Evolutionary conservation across 768 basidiomycete species (phyloP).

Genomic region (Russula foetens): DNA sequence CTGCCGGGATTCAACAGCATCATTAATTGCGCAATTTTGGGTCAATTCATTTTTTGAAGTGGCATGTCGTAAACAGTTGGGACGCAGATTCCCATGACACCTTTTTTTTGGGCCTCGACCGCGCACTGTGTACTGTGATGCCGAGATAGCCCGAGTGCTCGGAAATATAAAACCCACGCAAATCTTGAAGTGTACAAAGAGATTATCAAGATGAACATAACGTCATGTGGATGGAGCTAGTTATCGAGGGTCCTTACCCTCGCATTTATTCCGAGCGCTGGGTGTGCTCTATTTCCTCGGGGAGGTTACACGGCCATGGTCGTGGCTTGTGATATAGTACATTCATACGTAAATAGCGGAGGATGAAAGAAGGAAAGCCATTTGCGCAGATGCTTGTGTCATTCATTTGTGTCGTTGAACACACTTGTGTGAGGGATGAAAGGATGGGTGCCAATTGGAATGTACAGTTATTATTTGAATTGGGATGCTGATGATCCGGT

Average conservation of each 20-base stretch:
- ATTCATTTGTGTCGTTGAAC: conserved; percentile 1
- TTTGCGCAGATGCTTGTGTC: conserved; percentile 1
- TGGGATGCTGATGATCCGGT: neutral
- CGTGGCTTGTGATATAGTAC: conserved; percentile 6
- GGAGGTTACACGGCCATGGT: neutral
- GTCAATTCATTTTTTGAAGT: neutral
- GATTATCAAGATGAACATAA: neutral
- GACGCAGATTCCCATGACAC: neutral
- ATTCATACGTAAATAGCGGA: neutral
- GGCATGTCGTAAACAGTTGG: neutral
- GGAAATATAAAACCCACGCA: neutral
- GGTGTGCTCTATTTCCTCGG: neutral
- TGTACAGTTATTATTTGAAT: neutral
- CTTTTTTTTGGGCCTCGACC: neutral
- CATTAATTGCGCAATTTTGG: neutral
- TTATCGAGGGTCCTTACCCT: neutral
- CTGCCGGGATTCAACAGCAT: neutral
- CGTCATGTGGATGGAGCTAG: neutral
- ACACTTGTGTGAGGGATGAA: neutral
- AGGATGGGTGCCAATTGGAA: neutral
- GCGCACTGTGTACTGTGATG: neutral
- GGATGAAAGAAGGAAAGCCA: neutral
- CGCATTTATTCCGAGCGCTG: neutral
- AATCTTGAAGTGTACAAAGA: conserved; percentile 2
- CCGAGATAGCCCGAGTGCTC: neutral